phyloP scores from a whole-genome alignment of 164 flowering plant species.

The Saururus chinensis region DNA sequence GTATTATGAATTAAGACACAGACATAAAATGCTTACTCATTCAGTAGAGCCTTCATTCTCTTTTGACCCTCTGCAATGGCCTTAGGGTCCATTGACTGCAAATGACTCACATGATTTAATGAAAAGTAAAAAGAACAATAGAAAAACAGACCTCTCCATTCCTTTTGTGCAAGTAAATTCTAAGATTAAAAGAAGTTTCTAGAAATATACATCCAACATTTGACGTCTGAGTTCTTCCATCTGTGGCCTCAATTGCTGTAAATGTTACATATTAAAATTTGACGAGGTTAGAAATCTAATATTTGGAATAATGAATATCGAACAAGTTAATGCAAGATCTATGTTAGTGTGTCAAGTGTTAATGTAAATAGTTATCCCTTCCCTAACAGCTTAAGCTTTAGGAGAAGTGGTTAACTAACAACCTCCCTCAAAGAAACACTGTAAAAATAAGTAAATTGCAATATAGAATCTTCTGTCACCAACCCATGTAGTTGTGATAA shows the following conservation, averaged over 20 bases:
- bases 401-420: too few species aligned
- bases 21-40: constrained; percentile 51
- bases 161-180: not conserved
- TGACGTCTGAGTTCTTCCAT: constrained; percentile 55
- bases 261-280: not conserved
- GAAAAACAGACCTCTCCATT: not conserved
- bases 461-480: too few species aligned
- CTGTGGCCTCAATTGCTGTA: constrained; percentile 70
- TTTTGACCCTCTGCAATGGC: constrained; percentile 48
- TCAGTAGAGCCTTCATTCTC: constrained; percentile 40
- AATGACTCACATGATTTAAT: not conserved
- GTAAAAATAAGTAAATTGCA: too few species aligned
- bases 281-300: too few species aligned
- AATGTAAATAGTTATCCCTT: too few species aligned
- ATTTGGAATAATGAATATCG: not conserved
- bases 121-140: too few species aligned
- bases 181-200: not conserved
- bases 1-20: not conserved
- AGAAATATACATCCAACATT: constrained; percentile 36
- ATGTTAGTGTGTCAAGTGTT: not conserved
- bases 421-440: too few species aligned
- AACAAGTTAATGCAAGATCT: not conserved
- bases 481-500: too few species aligned
- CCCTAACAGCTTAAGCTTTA: too few species aligned
- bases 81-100: constrained; percentile 50